Evolutionary conservation across 306 rosid species (phyloP).

Genomic region (Lithocarpus polystachyus): DNA sequence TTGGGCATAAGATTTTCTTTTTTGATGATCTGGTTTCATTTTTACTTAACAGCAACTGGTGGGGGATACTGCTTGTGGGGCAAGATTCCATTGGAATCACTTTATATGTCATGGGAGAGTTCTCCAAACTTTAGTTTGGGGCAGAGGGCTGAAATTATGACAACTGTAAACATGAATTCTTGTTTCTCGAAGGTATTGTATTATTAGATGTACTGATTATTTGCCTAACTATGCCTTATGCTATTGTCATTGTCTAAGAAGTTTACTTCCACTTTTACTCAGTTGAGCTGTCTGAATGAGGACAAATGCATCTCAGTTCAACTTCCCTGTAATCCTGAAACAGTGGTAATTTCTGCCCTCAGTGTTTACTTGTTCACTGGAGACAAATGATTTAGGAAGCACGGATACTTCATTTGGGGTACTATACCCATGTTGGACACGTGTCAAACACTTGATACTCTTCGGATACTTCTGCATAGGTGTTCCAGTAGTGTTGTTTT

Average conservation of each 20-base stretch:
- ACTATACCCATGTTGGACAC: too few species aligned
- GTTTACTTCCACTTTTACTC: slow-evolving; percentile 18
- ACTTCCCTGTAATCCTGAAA: slow-evolving; percentile 39
- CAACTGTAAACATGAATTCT: slow-evolving; percentile 51
- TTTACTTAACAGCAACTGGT: slow-evolving; percentile 43
- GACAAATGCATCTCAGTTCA: slow-evolving; percentile 54
- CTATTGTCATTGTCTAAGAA: neutral
- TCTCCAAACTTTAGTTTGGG: slow-evolving; percentile 56
- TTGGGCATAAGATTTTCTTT: neutral
- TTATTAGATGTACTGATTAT: slow-evolving; percentile 11
- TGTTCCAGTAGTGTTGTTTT: too few species aligned
- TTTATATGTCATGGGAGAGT: slow-evolving; percentile 52
- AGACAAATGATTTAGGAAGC: neutral
- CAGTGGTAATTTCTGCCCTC: slow-evolving; percentile 46
- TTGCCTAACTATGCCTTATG: slow-evolving; percentile 12
- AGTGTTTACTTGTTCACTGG: slow-evolving; percentile 11
- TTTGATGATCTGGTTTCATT: slow-evolving; percentile 18
- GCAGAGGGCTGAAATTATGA: slow-evolving; percentile 56
- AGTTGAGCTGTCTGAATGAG: slow-evolving; percentile 55
- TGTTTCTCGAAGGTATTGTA: slow-evolving; percentile 66
- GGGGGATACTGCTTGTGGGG: slow-evolving; percentile 63
- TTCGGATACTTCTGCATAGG: too few species aligned
- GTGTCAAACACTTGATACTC: too few species aligned
- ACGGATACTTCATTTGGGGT: too few species aligned
- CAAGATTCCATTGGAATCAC: slow-evolving; percentile 59